Percentiles rank a stretch among this genome's conserved stretches.
Conservation (phyloP, 2,329 filamentous ascomycete species). For the Ascochyta koolunga region DNA sequence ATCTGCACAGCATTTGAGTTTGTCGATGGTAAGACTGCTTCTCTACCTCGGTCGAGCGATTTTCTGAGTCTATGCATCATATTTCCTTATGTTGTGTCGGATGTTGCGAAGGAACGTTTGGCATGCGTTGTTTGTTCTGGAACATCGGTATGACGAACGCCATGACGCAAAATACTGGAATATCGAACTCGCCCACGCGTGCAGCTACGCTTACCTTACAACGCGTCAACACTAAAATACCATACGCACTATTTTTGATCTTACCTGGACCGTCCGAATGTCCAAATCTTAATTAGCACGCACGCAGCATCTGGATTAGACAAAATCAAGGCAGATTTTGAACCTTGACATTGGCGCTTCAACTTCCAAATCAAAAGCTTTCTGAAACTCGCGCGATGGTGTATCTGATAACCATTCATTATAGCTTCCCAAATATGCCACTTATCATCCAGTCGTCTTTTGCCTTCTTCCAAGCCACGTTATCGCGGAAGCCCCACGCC, state of each 20-base stretch:
- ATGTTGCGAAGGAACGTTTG: not conserved
- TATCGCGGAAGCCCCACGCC: constrained; percentile 24
- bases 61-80: constrained; percentile 17
- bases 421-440: constrained; percentile 10
- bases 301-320: not conserved
- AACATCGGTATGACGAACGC: constrained; percentile 26
- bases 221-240: not conserved
- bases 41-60: constrained; percentile 10
- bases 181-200: not conserved
- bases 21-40: not conserved
- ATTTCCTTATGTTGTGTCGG: constrained; percentile 15
- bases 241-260: not conserved
- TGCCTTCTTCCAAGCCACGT: constrained; percentile 17
- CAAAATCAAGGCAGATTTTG: no score
- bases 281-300: not conserved
- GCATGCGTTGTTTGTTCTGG: not conserved
- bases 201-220: not conserved
- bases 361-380: no score
- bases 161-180: constrained; percentile 20
- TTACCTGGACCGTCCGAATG: not conserved
- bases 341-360: no score
- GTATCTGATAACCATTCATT: not conserved
- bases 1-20: not conserved
- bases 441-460: constrained; percentile 25
- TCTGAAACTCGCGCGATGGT: not conserved